A percentile compares a stretch with the other conserved stretches of the same genome.
These are phyloP conservation scores for Brassica juncea DNA, from an alignment of 345 rosid genomes.

Conservation along the genomic window DNA sequence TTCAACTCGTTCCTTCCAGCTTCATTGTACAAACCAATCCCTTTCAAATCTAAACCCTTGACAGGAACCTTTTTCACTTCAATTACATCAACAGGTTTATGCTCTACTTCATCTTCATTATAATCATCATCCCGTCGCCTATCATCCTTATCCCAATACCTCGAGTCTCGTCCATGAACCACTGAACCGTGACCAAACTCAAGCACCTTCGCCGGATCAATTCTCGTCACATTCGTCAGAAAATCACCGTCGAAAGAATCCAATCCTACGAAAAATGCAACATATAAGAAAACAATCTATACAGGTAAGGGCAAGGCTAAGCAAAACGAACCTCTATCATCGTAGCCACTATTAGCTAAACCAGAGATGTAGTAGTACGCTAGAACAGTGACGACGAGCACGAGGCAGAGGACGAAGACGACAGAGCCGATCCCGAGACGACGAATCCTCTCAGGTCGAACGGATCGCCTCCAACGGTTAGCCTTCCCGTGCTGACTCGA, in stretches of 20 bases:
- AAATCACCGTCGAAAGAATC: conserved; percentile 59
- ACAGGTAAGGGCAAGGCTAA: not conserved
- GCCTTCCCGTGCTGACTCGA: conserved; percentile 49
- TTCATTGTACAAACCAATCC: conserved; percentile 78
- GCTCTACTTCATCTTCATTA: conserved; percentile 59
- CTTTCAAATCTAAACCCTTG: conserved; percentile 41
- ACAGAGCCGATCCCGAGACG: conserved; percentile 53
- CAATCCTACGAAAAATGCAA: conserved; percentile 11
- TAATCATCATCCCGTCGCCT: conserved; percentile 92
- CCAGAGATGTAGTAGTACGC: conserved; percentile 65
- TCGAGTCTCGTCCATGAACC: conserved; percentile 77
- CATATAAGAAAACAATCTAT: not conserved
- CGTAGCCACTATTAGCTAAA: conserved; percentile 25
- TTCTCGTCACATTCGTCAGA: conserved; percentile 79
- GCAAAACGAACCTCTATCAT: conserved; percentile 47
- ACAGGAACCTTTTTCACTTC: conserved; percentile 38
- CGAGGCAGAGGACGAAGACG: conserved; percentile 53
- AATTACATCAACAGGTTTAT: conserved; percentile 36
- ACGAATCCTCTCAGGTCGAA: conserved; percentile 59
- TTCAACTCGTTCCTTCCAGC: conserved; percentile 81
- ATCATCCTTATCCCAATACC: conserved; percentile 95
- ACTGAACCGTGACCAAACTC: conserved; percentile 74
- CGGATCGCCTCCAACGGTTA: conserved; percentile 59
- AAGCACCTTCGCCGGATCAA: conserved; percentile 53
- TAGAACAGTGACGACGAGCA: conserved; percentile 59